A percentile compares a stretch with the other conserved stretches of the same genome.
Evolutionary conservation across 176 grass and related monocot species (phyloP).

Genomic region (Themeda triandra): DNA sequence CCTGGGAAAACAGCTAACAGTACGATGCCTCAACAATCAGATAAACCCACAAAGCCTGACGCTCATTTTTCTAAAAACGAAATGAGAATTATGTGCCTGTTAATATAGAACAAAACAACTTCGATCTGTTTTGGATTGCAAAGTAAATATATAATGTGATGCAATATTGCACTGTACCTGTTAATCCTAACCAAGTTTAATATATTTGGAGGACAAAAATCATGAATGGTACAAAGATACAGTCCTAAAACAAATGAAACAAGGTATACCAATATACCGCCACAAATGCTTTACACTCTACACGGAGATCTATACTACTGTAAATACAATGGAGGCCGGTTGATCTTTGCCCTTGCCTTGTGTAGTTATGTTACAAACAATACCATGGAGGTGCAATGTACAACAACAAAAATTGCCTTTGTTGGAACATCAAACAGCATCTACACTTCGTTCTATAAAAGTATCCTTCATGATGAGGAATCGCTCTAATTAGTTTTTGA

Average conservation of each 20-base stretch:
- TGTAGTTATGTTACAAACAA: conserved; percentile 42
- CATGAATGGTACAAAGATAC: conserved; percentile 13
- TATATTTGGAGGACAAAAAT: neutral
- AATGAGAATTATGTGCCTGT: neutral
- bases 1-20: no score
- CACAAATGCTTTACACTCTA: conserved; percentile 29
- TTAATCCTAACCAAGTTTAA: neutral
- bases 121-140: neutral
- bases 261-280: neutral
- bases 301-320: conserved; percentile 11
- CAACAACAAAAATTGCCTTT: neutral
- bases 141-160: neutral
- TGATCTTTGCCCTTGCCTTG: conserved; percentile 13
- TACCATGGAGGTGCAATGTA: conserved; percentile 10
- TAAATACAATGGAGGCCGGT: conserved; percentile 18
- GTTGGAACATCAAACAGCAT: conserved; percentile 2
- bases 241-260: neutral
- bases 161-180: neutral
- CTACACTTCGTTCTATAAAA: conserved; percentile 17
- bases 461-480: neutral
- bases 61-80: neutral
- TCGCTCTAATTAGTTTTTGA: conserved; percentile 45
- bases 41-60: no score
- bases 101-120: neutral
- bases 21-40: no score